Percentiles rank a stretch among this genome's conserved stretches.
phyloP scores from a whole-genome alignment of 2,329 filamentous ascomycete species.

The Diplodia sapinea region DNA sequence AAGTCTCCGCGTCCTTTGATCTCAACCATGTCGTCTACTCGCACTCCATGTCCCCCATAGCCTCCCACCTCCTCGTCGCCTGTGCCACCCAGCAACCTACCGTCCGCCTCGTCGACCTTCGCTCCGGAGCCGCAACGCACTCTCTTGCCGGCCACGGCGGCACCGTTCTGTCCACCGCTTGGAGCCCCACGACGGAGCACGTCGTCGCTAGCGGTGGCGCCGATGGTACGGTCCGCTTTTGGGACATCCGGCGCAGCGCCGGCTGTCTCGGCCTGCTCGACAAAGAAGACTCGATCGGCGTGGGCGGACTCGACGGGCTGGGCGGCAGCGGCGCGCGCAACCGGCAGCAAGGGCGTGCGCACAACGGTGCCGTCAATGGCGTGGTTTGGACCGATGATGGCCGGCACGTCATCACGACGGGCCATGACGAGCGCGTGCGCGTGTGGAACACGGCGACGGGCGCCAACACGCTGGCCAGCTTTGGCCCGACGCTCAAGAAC shows the following conservation, averaged over 20 bases:
- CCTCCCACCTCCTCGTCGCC: conserved; percentile 78
- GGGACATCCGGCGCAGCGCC: conserved; percentile 83
- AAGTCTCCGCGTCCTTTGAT: conserved; percentile 69
- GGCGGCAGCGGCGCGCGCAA: conserved; percentile 52
- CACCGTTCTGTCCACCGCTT: conserved; percentile 67
- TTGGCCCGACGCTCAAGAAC: conserved; percentile 83
- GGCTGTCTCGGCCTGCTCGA: conserved; percentile 79
- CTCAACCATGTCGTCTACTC: conserved; percentile 74
- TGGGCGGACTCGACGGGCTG: conserved; percentile 57
- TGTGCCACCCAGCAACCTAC: conserved; percentile 86
- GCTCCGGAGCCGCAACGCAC: conserved; percentile 72
- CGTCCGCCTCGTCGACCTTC: conserved; percentile 83
- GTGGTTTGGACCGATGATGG: conserved; percentile 85
- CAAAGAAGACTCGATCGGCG: conserved; percentile 79
- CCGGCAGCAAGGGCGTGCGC: conserved; percentile 60
- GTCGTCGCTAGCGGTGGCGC: conserved; percentile 82
- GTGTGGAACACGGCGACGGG: conserved; percentile 85
- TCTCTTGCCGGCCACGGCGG: conserved; percentile 55
- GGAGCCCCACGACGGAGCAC: conserved; percentile 82
- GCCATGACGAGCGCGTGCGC: conserved; percentile 81
- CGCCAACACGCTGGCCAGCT: conserved; percentile 86
- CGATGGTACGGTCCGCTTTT: conserved; percentile 82
- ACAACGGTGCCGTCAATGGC: conserved; percentile 82
- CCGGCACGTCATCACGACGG: conserved; percentile 75
- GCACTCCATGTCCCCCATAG: conserved; percentile 76